Percentiles rank a stretch among this genome's conserved stretches.
Evolutionary conservation across 441 rosid genomes (phyloP).

Genomic region (Pelargonium fulgidum): DNA sequence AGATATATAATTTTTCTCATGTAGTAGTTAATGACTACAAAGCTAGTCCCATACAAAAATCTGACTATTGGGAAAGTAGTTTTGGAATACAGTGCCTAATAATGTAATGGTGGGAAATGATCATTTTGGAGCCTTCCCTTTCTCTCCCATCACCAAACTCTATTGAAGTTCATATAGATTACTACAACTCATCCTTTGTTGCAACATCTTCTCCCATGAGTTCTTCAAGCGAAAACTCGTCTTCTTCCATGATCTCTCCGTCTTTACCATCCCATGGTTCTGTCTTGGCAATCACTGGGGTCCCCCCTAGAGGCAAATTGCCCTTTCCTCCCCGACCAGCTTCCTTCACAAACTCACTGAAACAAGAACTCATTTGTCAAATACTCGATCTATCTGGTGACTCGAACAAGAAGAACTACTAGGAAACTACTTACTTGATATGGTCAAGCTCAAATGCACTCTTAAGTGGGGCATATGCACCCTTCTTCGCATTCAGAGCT

Average conservation of each 20-base stretch:
- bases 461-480: slow-evolving; percentile 86
- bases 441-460: slow-evolving; percentile 90
- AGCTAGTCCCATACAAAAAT: too few relatives aligned
- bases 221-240: slow-evolving; percentile 93
- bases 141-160: not conserved
- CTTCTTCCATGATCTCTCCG: slow-evolving; percentile 76
- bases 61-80: not conserved
- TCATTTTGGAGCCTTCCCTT: not conserved
- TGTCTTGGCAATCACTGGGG: slow-evolving; percentile 43
- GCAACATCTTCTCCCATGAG: slow-evolving; percentile 67
- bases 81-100: not conserved
- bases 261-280: slow-evolving; percentile 98
- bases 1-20: too few relatives aligned
- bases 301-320: slow-evolving; percentile 60
- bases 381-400: too few relatives aligned
- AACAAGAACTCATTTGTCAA: not conserved
- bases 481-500: slow-evolving; percentile 90
- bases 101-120: not conserved
- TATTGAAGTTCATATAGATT: slow-evolving; percentile 14
- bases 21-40: too few relatives aligned
- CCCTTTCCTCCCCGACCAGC: slow-evolving; percentile 95
- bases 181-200: slow-evolving; percentile 48
- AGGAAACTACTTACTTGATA: slow-evolving; percentile 44
- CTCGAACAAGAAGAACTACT: too few relatives aligned
- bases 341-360: slow-evolving; percentile 92